Evolutionary conservation across 768 basidiomycete genomes (phyloP), one percentile per base, ranked within the genome.

Genomic region (Leucocoprinus sp.): DNA sequence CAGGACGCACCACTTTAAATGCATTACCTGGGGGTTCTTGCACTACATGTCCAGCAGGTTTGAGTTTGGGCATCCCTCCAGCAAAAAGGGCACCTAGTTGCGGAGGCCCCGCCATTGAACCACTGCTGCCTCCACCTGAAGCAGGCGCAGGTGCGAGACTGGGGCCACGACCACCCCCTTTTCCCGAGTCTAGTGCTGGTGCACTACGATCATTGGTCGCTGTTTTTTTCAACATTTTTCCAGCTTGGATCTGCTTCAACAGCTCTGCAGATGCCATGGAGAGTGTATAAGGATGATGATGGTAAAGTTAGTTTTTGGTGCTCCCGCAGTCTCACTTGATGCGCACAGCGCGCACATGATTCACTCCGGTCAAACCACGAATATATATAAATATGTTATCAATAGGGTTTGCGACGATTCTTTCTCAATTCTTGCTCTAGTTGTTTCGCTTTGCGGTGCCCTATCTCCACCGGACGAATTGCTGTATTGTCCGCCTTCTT

Each of bases 361-460:
- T n/a, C n/a, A 17, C 15, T 37, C 17, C 4, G 8, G 5, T 18
- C 19, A 39, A 39, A n/a, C 8, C 14, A 23, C 4, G 5, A 39
- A 8, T 14, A 28, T 23, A 23, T 39, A 39, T 3, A 5, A 35
- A 9, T 6, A 37, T 14, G 12, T 15, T 22, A 12, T 64, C 64
- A 92, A 64, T 92, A 92, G n/a, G 88, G 87, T 61, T 84, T 88
- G 64, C 75, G 72, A 50, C 80, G 84, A 62, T 91, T 91, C 74
- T 90, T 90, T 79, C 93, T 93, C 64, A 90, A 59, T 54, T 95
- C 83, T 64, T 79, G 84, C 61, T 96, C 93, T 35, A 98, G 70
- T 60, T 86, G 78, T 61, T 81, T 85, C 9, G 93, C 95, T 64
- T 96, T 98, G 48, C 84, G 76, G 58, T 89, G 84, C 0, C 95